Conservation (phyloP, 495 filamentous ascomycete genomes). For the Trichoderma gamsii region DNA sequence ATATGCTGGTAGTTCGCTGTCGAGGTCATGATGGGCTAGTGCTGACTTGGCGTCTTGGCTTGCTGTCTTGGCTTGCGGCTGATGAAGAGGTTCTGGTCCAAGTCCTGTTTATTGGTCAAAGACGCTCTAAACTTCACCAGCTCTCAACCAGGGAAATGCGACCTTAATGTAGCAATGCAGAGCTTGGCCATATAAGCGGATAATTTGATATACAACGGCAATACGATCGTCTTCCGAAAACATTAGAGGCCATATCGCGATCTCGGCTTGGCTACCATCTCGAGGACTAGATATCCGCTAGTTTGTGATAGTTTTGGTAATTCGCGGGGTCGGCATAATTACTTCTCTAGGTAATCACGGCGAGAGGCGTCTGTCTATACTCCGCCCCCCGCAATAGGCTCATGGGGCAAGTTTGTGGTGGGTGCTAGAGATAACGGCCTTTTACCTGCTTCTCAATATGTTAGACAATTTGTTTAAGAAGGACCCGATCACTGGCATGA, state of each 20-base stretch:
- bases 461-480: not conserved
- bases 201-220: not conserved
- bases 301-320: not conserved
- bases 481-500: not conserved
- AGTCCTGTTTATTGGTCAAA: not conserved
- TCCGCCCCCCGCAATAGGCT: not conserved
- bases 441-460: not conserved
- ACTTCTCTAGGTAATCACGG: not conserved
- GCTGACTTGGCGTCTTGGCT: not conserved
- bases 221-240: not conserved
- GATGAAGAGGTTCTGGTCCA: not conserved
- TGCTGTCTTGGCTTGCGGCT: no score
- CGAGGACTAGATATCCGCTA: not conserved
- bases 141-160: not conserved
- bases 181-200: not conserved
- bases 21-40: not conserved
- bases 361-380: not conserved
- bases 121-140: not conserved
- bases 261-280: not conserved
- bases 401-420: not conserved
- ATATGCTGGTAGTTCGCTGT: slow-evolving; percentile 4
- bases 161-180: not conserved
- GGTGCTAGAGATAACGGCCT: not conserved
- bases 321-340: not conserved
- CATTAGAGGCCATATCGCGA: not conserved